phyloP scores from a whole-genome alignment of 495 filamentous ascomycete genomes.

The Hamigera avellanea region DNA sequence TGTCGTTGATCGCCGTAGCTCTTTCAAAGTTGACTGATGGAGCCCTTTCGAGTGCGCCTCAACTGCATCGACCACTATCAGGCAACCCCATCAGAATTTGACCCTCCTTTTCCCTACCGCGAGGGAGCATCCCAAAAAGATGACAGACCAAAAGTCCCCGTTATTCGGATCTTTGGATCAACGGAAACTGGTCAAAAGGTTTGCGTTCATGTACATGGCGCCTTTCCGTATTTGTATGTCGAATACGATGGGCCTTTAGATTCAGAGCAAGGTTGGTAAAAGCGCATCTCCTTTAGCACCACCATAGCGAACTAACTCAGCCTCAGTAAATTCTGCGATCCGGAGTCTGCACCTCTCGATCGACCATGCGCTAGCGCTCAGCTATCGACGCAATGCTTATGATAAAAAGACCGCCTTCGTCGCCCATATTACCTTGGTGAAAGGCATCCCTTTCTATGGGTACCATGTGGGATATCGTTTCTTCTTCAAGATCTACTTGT shows the following conservation, averaged over 20 bases:
- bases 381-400: constrained; percentile 63
- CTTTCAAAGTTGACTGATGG: constrained; percentile 31
- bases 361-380: constrained; percentile 72
- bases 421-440: constrained; percentile 80
- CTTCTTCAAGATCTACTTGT: constrained; percentile 88
- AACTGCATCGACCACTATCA: constrained; percentile 96
- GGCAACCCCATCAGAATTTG: constrained; percentile 61
- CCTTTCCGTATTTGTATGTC: constrained; percentile 87
- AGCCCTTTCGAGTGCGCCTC: constrained; percentile 72
- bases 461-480: constrained; percentile 85
- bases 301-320: constrained; percentile 5
- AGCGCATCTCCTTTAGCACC: neutral
- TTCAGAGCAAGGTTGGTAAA: constrained; percentile 50
- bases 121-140: constrained; percentile 39
- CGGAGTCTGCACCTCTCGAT: constrained; percentile 64
- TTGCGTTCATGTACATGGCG: constrained; percentile 93
- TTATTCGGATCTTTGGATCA: constrained; percentile 84
- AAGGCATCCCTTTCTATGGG: constrained; percentile 91
- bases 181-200: constrained; percentile 95
- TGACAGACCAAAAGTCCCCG: constrained; percentile 60
- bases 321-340: constrained; percentile 57
- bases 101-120: constrained; percentile 58
- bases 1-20: constrained; percentile 18
- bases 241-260: constrained; percentile 67
- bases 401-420: constrained; percentile 63